Evolutionary conservation across 2,329 filamentous ascomycete species (phyloP).

Genomic region (Raffaelea deltoideospora): DNA sequence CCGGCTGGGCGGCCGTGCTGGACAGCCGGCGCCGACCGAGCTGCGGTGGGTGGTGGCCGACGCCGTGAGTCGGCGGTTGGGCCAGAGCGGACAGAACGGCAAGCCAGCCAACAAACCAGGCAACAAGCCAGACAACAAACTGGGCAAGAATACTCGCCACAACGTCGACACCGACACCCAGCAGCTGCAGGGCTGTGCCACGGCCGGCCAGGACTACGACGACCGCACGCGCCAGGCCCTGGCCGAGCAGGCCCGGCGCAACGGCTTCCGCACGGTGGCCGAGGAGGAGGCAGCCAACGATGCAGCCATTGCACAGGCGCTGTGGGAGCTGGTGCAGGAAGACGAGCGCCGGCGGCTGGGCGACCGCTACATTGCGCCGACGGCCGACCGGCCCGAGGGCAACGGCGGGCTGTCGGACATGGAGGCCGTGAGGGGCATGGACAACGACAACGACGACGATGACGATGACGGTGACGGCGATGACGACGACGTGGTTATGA

Average conservation of each 20-base stretch:
- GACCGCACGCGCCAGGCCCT: slow-evolving; percentile 6
- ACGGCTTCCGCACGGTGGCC: slow-evolving; percentile 68
- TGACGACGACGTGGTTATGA: not conserved
- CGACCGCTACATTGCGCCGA: slow-evolving; percentile 33
- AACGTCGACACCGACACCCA: not conserved
- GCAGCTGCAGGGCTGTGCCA: slow-evolving; percentile 58
- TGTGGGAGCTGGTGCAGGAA: slow-evolving; percentile 77
- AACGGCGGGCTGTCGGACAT: slow-evolving; percentile 19
- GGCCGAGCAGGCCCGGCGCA: slow-evolving; percentile 27
- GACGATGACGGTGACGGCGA: not conserved
- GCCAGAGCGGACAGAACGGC: not conserved
- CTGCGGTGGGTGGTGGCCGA: slow-evolving; percentile 58
- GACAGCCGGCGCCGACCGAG: slow-evolving; percentile 36
- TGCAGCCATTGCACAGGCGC: slow-evolving; percentile 59
- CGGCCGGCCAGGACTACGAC: slow-evolving; percentile 25
- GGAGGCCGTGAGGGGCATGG: no score
- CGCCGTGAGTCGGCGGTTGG: slow-evolving; percentile 49
- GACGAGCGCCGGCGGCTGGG: slow-evolving; percentile 47
- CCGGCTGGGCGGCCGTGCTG: slow-evolving; percentile 48
- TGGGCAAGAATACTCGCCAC: no score
- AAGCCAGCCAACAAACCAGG: no score
- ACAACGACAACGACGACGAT: not conserved
- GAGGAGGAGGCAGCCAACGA: slow-evolving; percentile 86
- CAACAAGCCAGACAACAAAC: no score
- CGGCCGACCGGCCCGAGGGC: slow-evolving; percentile 34